Base-by-base conservation (phyloP, 495 filamentous ascomycete genomes). In the Neurospora discreta region DNA sequence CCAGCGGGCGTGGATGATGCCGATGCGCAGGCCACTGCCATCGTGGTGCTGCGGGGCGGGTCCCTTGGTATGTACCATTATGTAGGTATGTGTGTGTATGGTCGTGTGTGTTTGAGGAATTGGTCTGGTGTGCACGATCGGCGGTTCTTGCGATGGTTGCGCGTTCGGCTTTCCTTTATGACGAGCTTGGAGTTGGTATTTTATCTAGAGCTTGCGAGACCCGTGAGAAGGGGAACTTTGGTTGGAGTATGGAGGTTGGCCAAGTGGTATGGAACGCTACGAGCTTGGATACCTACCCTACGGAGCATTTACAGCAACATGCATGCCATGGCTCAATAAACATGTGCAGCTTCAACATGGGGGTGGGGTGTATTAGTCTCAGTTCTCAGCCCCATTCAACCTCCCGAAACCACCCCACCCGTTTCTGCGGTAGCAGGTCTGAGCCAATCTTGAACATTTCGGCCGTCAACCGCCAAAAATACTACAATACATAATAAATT, bases 1-100 rank as follows among this genome's bases (percentile, higher is more conserved):
- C 95, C 95, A 99, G 73, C 95, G 89, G 33, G 94, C 95, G 82
- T 98, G 95, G 39, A 99, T 88, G 77, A 99, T 97, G 70, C 91
- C 94, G 78, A 99, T 90, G 75, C 95, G 92, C 73, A 99, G 88
- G 73, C 84, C 86, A 76, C 91, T 91, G 77, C 95, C 95, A 81
- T 88, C 81, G 81, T 83, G 82, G 76, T 79, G 74, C 75, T 85
- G 81, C 44, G 81, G 82, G 68, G 77, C 75, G 6, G 83, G 83
- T 68, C 84, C 82, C 73, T 87, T 86, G 77, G 79, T 77, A 30
- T 84, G 81, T 79, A 81, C 79, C 15, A 44, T 77, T 43, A 33
- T 41, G 60, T 18, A 44, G 18, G 42, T 70, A 33, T 23, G 13
- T 30, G 10, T 58, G 44, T 26, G 20, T 23, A 7, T 23, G n/a